Percentiles rank a stretch among this genome's conserved stretches.
Conservation (phyloP, 192 early-diverging fungal genomes). For the Polychytrium aggregatum region DNA sequence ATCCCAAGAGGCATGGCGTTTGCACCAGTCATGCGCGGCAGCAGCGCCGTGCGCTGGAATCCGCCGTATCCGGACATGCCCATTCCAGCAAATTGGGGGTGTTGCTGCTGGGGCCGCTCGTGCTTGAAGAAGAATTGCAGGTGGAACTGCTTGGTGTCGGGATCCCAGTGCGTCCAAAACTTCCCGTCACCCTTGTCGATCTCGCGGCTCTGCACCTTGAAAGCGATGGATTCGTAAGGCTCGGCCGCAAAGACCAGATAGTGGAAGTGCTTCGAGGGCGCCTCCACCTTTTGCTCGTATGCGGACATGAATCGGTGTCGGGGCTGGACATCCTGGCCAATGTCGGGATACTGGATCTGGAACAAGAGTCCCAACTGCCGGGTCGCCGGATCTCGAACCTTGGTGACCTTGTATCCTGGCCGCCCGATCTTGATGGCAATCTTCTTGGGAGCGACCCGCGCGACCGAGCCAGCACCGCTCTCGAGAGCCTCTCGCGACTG, state of each 20-base stretch:
- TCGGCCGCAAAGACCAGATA: constrained; percentile 92
- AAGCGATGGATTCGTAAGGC: constrained; percentile 89
- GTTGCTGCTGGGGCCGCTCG: no score
- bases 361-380: constrained; percentile 83
- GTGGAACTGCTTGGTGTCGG: constrained; percentile 72
- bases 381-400: constrained; percentile 78
- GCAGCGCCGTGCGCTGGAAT: no score
- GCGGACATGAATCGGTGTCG: constrained; percentile 93
- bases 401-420: constrained; percentile 85
- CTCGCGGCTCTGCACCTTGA: constrained; percentile 88
- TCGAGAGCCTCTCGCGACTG: no score
- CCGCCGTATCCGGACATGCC: no score
- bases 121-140: constrained; percentile 88
- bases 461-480: constrained; percentile 14
- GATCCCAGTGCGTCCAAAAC: constrained; percentile 93
- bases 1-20: no score
- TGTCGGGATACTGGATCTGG: constrained; percentile 91
- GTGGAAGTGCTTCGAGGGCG: constrained; percentile 77
- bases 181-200: constrained; percentile 78
- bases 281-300: constrained; percentile 86
- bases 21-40: no score
- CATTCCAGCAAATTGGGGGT: no score
- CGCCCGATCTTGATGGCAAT: constrained; percentile 89
- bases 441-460: constrained; percentile 30
- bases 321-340: constrained; percentile 66